Base-by-base conservation (phyloP, 2,329 filamentous ascomycete species). In the Alternaria rosae region DNA sequence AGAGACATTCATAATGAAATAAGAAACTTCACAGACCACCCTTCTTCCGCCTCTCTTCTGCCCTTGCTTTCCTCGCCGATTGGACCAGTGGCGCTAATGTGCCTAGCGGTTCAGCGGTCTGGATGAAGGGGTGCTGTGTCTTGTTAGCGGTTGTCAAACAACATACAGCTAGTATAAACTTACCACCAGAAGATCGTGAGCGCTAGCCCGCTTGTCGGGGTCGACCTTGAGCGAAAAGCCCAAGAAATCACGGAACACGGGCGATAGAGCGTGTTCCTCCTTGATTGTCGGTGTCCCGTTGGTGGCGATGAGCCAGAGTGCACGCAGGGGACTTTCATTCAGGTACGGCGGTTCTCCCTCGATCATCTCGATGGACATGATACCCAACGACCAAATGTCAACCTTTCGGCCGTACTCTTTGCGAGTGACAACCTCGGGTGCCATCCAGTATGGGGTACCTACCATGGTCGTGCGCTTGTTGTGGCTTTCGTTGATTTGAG, bases 281-380 rank as follows among this genome's bases (percentile, higher is more conserved):
- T 98, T 98, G 82, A 99, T 97, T 55, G 90, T 86, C 2, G 95
- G 95, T 15, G 95, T 98, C 50, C 95, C 95, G 76, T 97, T 97
- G 32, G 95, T 98, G 56, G 95, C 95, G 78, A 99, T 99, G 71
- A 99, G 83, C 86, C 95, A 99, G 38, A 99, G 85, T 2, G 95
- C 95, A 63, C 94, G 89, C 23, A 99, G 85, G 6, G 95, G 95
- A 38, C 93, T 96, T 79, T 99, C 95, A 41, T 94, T 98, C 61
- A 99, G 85, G 78, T 98, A 99, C 23, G 95, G 95, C 12, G 95
- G 95, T 79, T 98, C 95, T 78, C 94, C 95, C 82, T 98, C 95
- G 68, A 99, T 97, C 95, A 99, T 99, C 81, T 99, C 95, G 74
- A 99, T 98, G 8, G 95, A 93, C 95, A 99, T 98, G 82, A 99